These are phyloP conservation scores for Paecilomyces sp. DNA, from an alignment of 2,329 filamentous ascomycete species.

Conservation along the genomic window DNA sequence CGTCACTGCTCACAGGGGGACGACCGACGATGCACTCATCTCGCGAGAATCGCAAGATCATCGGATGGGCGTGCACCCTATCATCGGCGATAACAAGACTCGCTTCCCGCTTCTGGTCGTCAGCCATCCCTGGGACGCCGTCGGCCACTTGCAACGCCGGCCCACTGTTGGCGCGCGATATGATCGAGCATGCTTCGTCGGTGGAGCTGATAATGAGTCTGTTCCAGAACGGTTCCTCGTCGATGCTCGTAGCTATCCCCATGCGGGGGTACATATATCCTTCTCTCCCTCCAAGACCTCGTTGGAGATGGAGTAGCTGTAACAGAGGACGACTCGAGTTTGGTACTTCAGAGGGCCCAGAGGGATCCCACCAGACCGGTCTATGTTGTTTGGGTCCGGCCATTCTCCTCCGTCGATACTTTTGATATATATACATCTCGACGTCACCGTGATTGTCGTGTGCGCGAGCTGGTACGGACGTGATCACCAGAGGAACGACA, in stretches of 20 bases:
- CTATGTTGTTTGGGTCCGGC: neutral
- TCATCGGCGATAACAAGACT: neutral
- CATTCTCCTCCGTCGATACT: neutral
- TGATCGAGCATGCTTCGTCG: neutral
- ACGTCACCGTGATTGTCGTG: neutral
- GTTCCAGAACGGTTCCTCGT: neutral
- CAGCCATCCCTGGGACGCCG: neutral
- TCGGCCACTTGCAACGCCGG: neutral
- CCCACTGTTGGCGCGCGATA: neutral
- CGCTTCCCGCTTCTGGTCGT: neutral
- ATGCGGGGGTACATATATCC: neutral
- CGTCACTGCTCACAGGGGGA: neutral
- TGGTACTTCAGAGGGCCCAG: neutral
- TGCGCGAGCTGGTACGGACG: neutral
- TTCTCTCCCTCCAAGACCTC: neutral
- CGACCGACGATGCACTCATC: too few relatives aligned
- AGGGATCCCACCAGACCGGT: neutral
- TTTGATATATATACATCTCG: neutral
- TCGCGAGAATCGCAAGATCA: neutral
- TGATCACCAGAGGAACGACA: neutral
- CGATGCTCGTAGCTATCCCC: neutral
- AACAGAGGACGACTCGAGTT: neutral
- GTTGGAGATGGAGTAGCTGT: neutral
- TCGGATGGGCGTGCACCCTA: neutral
- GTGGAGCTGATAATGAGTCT: neutral